Evolutionary conservation across 192 early-diverging fungal genomes (phyloP).

Genomic region (Lobosporangium transversale): DNA sequence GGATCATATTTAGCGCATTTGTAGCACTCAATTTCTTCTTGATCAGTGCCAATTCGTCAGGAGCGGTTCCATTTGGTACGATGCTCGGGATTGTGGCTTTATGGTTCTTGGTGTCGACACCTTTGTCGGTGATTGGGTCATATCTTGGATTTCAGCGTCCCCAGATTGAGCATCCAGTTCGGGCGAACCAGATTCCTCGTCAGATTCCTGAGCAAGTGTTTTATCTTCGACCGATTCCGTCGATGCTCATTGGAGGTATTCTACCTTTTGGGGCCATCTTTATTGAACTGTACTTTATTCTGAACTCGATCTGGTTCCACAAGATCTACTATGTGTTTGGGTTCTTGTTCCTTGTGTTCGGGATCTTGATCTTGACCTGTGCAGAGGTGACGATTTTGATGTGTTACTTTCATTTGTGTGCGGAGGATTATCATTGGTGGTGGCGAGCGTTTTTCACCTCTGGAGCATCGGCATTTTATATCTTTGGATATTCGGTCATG

Average conservation of each 20-base stretch:
- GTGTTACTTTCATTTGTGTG: conserved; percentile 90
- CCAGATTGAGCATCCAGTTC: conserved; percentile 77
- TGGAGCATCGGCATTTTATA: conserved; percentile 88
- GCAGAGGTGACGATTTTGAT: conserved; percentile 90
- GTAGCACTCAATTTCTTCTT: conserved; percentile 88
- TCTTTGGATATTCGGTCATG: conserved; percentile 87
- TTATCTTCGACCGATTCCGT: conserved; percentile 77
- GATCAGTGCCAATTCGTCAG: conserved; percentile 83
- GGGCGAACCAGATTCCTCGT: conserved; percentile 93
- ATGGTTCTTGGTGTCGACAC: conserved; percentile 85
- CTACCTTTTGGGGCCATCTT: conserved; percentile 95
- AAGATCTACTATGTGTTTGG: conserved; percentile 95
- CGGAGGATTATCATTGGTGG: conserved; percentile 86
- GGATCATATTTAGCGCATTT: conserved; percentile 68
- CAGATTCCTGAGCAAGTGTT: conserved; percentile 91
- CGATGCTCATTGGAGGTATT: conserved; percentile 84
- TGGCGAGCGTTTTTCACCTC: conserved; percentile 92
- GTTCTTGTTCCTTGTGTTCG: conserved; percentile 89
- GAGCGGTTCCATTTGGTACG: conserved; percentile 89
- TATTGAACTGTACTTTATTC: conserved; percentile 96
- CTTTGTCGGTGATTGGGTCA: conserved; percentile 84
- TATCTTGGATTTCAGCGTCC: conserved; percentile 74
- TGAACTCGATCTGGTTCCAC: conserved; percentile 94
- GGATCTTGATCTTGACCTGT: conserved; percentile 86
- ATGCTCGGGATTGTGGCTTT: conserved; percentile 84